phyloP scores from a whole-genome alignment of 805 yeast species.

The Brettanomyces custersianus region DNA sequence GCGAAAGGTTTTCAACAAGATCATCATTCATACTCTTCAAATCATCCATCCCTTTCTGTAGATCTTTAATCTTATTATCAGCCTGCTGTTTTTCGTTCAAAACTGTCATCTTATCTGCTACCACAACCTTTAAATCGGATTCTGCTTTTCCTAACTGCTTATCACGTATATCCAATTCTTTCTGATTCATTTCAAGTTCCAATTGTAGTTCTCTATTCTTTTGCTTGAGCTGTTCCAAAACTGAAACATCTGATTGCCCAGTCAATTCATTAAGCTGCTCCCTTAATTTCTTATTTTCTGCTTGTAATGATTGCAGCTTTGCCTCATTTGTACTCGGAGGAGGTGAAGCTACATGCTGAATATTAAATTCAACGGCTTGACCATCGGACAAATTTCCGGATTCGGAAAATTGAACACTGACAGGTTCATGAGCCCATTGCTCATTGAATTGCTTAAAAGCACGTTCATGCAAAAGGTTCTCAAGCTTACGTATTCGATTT shows the following conservation, averaged over 20 bases:
- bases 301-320: slow-evolving; percentile 14
- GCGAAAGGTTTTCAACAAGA: slow-evolving; percentile 56
- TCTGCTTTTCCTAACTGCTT: slow-evolving; percentile 1
- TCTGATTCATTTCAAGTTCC: slow-evolving; percentile 8
- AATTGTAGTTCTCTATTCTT: slow-evolving; percentile 11
- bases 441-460: slow-evolving; percentile 45
- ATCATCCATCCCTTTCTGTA: slow-evolving; percentile 5
- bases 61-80: slow-evolving; percentile 9
- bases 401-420: slow-evolving; percentile 1
- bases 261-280: slow-evolving; percentile 10
- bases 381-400: slow-evolving; percentile 8
- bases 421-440: slow-evolving; percentile 21
- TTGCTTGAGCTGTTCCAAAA: slow-evolving; percentile 8
- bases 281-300: slow-evolving; percentile 15
- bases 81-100: slow-evolving; percentile 8
- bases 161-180: slow-evolving; percentile 1
- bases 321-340: slow-evolving; percentile 23
- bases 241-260: slow-evolving; percentile 8
- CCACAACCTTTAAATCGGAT: slow-evolving; percentile 2
- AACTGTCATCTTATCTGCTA: slow-evolving; percentile 15
- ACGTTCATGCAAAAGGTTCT: slow-evolving; percentile 66
- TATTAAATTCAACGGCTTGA: slow-evolving; percentile 12
- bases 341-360: slow-evolving; percentile 16
- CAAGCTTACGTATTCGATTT: slow-evolving; percentile 65
- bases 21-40: slow-evolving; percentile 43